Conservation (phyloP, 2,329 filamentous ascomycete genomes). For the Ophiosphaerella korrae region DNA sequence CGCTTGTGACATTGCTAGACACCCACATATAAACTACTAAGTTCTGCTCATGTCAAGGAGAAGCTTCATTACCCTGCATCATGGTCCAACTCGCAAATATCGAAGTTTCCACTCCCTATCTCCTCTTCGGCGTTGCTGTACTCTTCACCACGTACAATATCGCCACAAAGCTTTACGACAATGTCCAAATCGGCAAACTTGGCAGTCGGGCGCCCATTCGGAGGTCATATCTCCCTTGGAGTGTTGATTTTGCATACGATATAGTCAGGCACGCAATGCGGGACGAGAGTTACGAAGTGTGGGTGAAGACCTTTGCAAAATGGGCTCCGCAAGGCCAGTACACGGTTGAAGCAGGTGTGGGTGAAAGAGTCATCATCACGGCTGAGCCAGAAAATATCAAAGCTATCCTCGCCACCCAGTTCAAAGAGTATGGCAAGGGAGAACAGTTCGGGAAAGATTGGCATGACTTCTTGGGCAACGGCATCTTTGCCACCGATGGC, state of each 20-base stretch:
- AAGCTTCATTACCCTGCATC: slow-evolving; percentile 3
- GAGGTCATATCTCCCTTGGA: slow-evolving; percentile 51
- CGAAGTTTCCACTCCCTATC: slow-evolving; percentile 25
- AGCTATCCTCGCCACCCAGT: slow-evolving; percentile 85
- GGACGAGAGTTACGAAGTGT: slow-evolving; percentile 66
- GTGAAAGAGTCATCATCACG: slow-evolving; percentile 73
- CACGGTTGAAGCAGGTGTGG: slow-evolving; percentile 65
- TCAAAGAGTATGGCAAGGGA: slow-evolving; percentile 84
- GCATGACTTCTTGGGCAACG: slow-evolving; percentile 75
- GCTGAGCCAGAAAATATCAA: slow-evolving; percentile 90
- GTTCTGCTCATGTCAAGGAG: background rate
- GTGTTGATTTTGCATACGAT: slow-evolving; percentile 67
- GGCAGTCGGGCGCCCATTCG: slow-evolving; percentile 53
- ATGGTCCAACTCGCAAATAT: slow-evolving; percentile 29
- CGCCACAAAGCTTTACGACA: slow-evolving; percentile 27
- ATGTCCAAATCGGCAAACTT: slow-evolving; percentile 48
- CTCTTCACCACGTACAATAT: slow-evolving; percentile 27
- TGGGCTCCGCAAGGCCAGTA: slow-evolving; percentile 48
- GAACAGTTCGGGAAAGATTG: slow-evolving; percentile 74
- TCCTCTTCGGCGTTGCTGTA: slow-evolving; percentile 26
- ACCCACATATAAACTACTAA: slow-evolving; percentile 5
- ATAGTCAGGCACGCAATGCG: slow-evolving; percentile 59
- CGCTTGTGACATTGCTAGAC: background rate
- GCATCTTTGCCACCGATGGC: slow-evolving; percentile 75
- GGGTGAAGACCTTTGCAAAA: slow-evolving; percentile 59